phyloP scores from a whole-genome alignment of 768 basidiomycete genomes.

The Rhodocollybia butyracea region DNA sequence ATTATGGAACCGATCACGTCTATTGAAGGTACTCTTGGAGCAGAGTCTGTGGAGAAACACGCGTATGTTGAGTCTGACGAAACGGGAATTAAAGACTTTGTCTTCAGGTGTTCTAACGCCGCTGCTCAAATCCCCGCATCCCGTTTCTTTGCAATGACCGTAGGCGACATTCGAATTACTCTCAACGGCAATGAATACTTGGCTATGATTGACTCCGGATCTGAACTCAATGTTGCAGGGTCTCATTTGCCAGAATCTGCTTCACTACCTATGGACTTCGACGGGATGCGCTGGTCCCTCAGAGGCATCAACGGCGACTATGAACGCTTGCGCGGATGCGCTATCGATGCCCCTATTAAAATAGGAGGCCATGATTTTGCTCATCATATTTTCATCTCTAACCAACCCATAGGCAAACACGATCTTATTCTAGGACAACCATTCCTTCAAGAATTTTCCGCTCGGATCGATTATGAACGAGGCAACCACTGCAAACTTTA shows the following conservation, averaged over 20 bases:
- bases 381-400: constrained; percentile 24
- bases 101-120: not conserved
- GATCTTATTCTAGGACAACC: constrained; percentile 20
- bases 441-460: constrained; percentile 9
- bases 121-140: not conserved
- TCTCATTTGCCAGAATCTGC: not conserved
- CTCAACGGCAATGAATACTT: not conserved
- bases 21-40: not conserved
- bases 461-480: constrained; percentile 7
- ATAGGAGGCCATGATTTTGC: constrained; percentile 18
- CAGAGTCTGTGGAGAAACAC: not conserved
- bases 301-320: constrained; percentile 20
- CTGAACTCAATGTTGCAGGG: constrained; percentile 1
- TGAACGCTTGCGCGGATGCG: constrained; percentile 14
- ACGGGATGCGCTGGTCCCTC: constrained; percentile 22
- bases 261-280: constrained; percentile 51
- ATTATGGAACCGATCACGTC: not conserved
- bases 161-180: not conserved
- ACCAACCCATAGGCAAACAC: not conserved
- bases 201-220: constrained; percentile 6
- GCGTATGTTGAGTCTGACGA: not conserved
- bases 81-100: not conserved
- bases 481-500: not conserved
- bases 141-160: constrained; percentile 2
- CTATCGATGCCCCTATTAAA: constrained; percentile 12